These are phyloP conservation scores for Dianthus caryophyllus DNA, from an alignment of 148 eudicot genomes.

Conservation along the genomic window DNA sequence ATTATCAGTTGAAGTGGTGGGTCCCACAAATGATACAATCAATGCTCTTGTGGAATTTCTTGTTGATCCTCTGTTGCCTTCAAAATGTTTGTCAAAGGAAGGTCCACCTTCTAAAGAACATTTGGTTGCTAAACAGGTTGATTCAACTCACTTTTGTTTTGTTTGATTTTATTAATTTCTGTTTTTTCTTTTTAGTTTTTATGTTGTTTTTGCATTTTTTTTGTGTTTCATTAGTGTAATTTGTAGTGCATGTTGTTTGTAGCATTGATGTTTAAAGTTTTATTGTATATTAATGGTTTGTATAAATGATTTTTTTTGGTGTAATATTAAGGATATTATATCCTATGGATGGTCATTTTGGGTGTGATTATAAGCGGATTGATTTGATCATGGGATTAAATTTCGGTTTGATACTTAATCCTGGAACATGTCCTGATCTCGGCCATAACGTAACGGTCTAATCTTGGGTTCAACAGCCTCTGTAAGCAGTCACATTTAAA, in stretches of 20 bases:
- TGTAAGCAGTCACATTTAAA: no score
- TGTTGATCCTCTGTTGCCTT: constrained; percentile 69
- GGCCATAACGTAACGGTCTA: no score
- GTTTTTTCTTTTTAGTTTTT: background rate
- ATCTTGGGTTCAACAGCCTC: no score
- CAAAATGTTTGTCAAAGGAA: constrained; percentile 20
- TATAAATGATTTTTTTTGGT: background rate
- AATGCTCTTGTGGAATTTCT: constrained; percentile 59
- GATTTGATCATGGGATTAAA: no score
- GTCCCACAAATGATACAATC: constrained; percentile 48
- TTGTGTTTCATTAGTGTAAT: background rate
- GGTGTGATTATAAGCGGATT: background rate
- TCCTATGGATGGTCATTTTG: background rate
- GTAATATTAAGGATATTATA: no score
- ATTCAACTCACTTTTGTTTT: constrained; percentile 4
- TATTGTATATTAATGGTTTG: background rate
- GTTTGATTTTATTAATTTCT: background rate
- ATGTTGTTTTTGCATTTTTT: background rate
- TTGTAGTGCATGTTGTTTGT: background rate
- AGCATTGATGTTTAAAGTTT: background rate
- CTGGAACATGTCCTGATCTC: no score
- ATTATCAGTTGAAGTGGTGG: constrained; percentile 22
- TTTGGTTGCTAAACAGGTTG: constrained; percentile 74
- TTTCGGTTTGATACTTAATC: no score
- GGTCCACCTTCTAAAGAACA: constrained; percentile 41